Base-by-base conservation (phyloP, 2,329 filamentous ascomycete genomes). In the Thermothelomyces thermophilus region DNA sequence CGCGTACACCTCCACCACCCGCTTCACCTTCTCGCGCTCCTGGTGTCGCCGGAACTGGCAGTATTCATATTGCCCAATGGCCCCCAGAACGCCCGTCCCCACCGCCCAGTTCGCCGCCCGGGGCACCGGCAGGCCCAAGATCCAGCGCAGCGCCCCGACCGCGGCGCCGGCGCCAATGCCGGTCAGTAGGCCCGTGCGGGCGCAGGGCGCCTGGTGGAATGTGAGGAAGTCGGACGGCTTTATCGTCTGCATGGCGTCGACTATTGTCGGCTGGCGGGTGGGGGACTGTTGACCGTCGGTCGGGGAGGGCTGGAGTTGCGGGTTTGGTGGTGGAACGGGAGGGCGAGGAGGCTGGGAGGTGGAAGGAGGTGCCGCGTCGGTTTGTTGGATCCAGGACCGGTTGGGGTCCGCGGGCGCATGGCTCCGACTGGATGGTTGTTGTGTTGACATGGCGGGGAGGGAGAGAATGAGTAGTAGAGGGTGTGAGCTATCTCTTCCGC, bases 91-190 rank as follows among this genome's bases (percentile, higher is more conserved):
- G 65, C 93, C 95, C 31, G 81, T 75, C 6, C 83, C 87, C 5
- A 93, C 89, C 0, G 89, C 90, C 86, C 87, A 95, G 62, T 94
- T 94, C 31, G 85, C 83, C 1, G 87, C 81, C 61, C 78, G 80
- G 49, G 76, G 77, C 53, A 89, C 69, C 16, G 76, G 74, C 36
- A 77, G 81, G 70, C 86, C 82, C 58, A 89, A 69, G 19, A 96
- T 73, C 60, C 83, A 86, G 56, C 85, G 80, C 48, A 90, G 62
- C 51, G 83, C 84, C 48, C 90, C 91, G 28, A 88, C 69, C 3
- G 78, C 85, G 55, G 89, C 86, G 3, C 88, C 93, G 2, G 80
- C 77, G 1, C 81, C 86, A 60, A 98, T 94, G 20, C 90, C 93
- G 1, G 86, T 82, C 59, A 97, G 71, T 46, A 95, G 74, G 2